Evolutionary conservation across 1,284 basidiomycete genomes (phyloP).

Genomic region (Heterobasidion annosum): DNA sequence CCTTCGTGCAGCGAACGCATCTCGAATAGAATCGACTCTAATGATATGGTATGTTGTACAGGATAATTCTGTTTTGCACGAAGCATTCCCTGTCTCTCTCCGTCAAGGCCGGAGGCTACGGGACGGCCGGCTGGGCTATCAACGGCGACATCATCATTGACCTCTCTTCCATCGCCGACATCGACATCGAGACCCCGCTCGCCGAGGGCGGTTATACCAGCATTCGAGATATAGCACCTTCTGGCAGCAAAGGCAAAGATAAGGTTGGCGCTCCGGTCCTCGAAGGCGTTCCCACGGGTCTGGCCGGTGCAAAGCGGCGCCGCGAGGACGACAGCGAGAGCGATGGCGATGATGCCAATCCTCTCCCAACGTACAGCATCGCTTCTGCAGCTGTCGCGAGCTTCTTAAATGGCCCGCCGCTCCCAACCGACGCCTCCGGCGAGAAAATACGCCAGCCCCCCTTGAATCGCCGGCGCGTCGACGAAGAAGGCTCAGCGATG

Average conservation of each 20-base stretch:
- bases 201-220: conserved; percentile 39
- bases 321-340: conserved; percentile 39
- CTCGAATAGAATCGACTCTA: too few species aligned
- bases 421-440: conserved; percentile 17
- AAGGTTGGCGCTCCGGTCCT: conserved; percentile 12
- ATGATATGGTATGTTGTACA: conserved; percentile 16
- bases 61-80: conserved; percentile 62
- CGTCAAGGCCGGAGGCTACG: conserved; percentile 80
- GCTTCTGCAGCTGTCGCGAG: conserved; percentile 46
- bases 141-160: conserved; percentile 81
- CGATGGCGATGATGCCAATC: too few species aligned
- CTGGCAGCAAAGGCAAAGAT: conserved; percentile 47
- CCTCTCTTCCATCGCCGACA: conserved; percentile 55
- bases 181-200: conserved; percentile 56
- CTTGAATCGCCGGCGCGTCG: conserved; percentile 33
- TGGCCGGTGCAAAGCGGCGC: conserved; percentile 32
- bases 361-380: conserved; percentile 25
- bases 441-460: conserved; percentile 26
- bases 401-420: conserved; percentile 40
- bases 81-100: conserved; percentile 65
- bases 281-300: neutral
- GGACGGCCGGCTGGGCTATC: conserved; percentile 82
- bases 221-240: conserved; percentile 39
- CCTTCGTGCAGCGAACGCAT: too few species aligned
- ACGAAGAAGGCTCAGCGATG: conserved; percentile 9